These are phyloP conservation scores for Syzygium aromaticum DNA, from an alignment of 345 rosid species.

Conservation along the genomic window DNA sequence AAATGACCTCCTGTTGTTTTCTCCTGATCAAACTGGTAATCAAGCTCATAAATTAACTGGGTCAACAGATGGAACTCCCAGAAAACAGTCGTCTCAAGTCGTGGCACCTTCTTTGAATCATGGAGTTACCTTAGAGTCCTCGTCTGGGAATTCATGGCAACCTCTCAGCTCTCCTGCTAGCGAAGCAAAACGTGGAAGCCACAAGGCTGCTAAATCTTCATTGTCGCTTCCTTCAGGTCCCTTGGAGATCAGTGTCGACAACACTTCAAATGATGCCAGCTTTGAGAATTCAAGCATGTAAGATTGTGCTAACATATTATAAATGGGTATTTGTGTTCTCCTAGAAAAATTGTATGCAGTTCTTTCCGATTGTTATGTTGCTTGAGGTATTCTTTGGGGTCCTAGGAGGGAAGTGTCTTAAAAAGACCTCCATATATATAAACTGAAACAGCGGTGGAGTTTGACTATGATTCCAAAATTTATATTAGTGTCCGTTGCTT, in stretches of 20 bases:
- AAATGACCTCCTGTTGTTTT: constrained; percentile 33
- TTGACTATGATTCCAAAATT: neutral
- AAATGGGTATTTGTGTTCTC: neutral
- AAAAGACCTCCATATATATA: neutral
- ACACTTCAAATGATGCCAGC: constrained; percentile 27
- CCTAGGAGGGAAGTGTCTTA: neutral
- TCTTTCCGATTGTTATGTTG: neutral
- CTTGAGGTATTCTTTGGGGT: neutral
- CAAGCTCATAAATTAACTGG: constrained; percentile 28
- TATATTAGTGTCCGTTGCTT: neutral
- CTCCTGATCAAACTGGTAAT: constrained; percentile 45
- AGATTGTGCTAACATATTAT: constrained; percentile 5
- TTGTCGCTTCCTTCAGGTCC: constrained; percentile 27
- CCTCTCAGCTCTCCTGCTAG: constrained; percentile 40
- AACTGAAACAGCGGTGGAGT: neutral
- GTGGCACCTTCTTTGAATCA: constrained; percentile 32
- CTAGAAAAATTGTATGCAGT: neutral
- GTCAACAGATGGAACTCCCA: constrained; percentile 37
- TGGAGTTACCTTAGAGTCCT: constrained; percentile 25
- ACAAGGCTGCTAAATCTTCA: constrained; percentile 19
- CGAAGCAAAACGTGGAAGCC: constrained; percentile 34
- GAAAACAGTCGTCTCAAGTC: constrained; percentile 31
- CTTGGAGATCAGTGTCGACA: constrained; percentile 16
- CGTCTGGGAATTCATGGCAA: constrained; percentile 36
- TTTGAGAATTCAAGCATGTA: constrained; percentile 62